Percentiles rank a stretch among this genome's conserved stretches.
phyloP scores from a whole-genome alignment of 2,329 filamentous ascomycete species.

The Curvularia verruculosa region DNA sequence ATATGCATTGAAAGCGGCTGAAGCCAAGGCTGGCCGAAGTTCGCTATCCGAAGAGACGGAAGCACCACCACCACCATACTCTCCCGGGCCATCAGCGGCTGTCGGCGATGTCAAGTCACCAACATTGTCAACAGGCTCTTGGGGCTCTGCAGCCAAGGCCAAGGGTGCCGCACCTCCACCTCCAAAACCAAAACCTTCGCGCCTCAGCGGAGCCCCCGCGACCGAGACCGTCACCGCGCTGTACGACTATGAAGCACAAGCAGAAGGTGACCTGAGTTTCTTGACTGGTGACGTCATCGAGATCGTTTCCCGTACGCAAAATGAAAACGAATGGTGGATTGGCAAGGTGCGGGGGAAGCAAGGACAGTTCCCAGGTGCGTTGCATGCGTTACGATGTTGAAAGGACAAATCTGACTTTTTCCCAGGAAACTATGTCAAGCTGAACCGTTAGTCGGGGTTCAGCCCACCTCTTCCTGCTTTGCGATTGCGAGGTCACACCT shows the following conservation, averaged over 20 bases:
- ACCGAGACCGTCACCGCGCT: conserved; percentile 85
- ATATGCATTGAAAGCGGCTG: conserved; percentile 49
- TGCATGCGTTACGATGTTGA: neutral
- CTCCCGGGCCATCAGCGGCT: conserved; percentile 36
- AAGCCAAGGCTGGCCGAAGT: conserved; percentile 42
- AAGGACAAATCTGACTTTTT: conserved; percentile 30
- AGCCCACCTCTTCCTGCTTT: conserved; percentile 1
- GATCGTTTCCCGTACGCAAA: conserved; percentile 80
- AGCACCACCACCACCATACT: conserved; percentile 51
- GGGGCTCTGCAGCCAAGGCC: conserved; percentile 54
- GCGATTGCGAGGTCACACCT: conserved; percentile 21
- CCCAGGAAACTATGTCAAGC: conserved; percentile 52
- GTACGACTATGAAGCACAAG: conserved; percentile 96
- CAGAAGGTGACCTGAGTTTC: conserved; percentile 92
- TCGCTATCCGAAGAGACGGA: conserved; percentile 44
- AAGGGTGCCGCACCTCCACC: conserved; percentile 58
- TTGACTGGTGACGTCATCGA: conserved; percentile 87
- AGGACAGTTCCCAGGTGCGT: conserved; percentile 92
- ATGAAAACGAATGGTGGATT: conserved; percentile 97
- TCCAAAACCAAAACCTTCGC: conserved; percentile 69
- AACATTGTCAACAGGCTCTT: conserved; percentile 44
- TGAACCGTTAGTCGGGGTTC: conserved; percentile 37
- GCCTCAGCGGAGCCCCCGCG: conserved; percentile 68
- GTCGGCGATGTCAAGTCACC: conserved; percentile 34
- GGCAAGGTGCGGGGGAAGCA: conserved; percentile 79